Evolutionary conservation across 1,284 basidiomycete species (phyloP), one percentile per base, ranked within the genome.

Genomic region (Termitomyces sp.): DNA sequence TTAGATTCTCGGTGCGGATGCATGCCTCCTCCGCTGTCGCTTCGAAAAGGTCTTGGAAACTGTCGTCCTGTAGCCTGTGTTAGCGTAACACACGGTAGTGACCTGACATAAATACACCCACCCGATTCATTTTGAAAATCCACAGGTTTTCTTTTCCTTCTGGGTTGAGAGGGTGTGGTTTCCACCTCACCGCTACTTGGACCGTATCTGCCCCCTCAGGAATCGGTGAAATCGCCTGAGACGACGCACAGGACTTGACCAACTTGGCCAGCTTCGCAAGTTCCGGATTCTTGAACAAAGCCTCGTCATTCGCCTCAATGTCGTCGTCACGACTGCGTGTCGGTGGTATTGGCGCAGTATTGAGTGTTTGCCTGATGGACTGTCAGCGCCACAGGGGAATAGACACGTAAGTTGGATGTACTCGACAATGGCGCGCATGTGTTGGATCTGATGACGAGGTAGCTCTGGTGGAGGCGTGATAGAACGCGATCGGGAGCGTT

Each of bases 401-500:
- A 33, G 48, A 41, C 38, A 19, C 24, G 31, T n/a, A 8, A 4
- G n/a, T 21, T 26, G 15, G 26, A 59, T 77, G 41, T 61, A 87
- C 87, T 81, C 75, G 42, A 88, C 78, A 17, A 85, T 66, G 28
- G 77, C 72, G 36, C 76, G 77, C 8, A 84, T 81, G 52, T 74
- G 73, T 61, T 79, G 73, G 1, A 83, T 70, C 47, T 80, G 77
- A 31, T 79, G 69, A 10, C 69, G 63, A 1, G 82, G 70, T 13
- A 90, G 65, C 21, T 72, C 73, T 1, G 88, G 88, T 2, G 88
- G 88, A 8, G 88, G 88, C 2, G 88, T 90, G 38, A 90, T 77
- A 2, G 88, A 89, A 31, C 72, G 70, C 17, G 87, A 89, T 34
- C 82, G 69, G 15, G 87, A 89, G 38, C 82, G 82, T 65, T 80